Evolutionary conservation across 768 basidiomycete genomes (phyloP), one percentile per base, ranked within the genome.

Genomic region (Russula dissimulans): DNA sequence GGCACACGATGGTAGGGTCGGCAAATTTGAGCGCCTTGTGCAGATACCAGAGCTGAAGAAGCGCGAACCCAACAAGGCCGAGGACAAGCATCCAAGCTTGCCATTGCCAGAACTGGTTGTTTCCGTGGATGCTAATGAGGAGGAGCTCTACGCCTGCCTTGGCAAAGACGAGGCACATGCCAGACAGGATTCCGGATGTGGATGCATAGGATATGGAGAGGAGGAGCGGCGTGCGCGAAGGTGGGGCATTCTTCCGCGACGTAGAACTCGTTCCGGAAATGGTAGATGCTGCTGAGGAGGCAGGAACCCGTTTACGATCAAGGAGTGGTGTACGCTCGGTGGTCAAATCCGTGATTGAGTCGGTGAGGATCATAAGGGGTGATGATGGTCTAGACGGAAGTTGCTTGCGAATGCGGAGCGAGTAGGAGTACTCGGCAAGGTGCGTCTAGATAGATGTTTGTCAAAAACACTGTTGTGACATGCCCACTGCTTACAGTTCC

Each of bases 91-190:
- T 74, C 92, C 92, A 97, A 0, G 87, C 77, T 71, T 91, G 80
- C 88, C 88, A 91, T 55, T 84, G 75, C 81, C 83, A 86, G 68
- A 89, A 91, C 72, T 93, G 90, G 67, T 91, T 91, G 39, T 85
- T 71, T 8, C 88, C 89, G 5, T 78, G 72, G 29, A 92, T 63
- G 0, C 91, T 92, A 38, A 94, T 74, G 59, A 97, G 74, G 8
- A 95, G 76, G 9, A 97, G 77, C 72, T 95, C 92, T 11, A 94
- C 89, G 3, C 91, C 93, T 61, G 91, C 91, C 75, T 97, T 97
- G 15, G 94, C 94, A 64, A 95, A 90, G 15, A 97, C 77, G 29
- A 97, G 75, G 69, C 91, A 95, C 84, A 97, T 89, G 26, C 94
- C 94, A 4, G 87, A 90, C 31, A 95, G 76, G 22, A 90, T 92